Base-by-base conservation (phyloP, 345 rosid species). In the Trapa bicornis region DNA sequence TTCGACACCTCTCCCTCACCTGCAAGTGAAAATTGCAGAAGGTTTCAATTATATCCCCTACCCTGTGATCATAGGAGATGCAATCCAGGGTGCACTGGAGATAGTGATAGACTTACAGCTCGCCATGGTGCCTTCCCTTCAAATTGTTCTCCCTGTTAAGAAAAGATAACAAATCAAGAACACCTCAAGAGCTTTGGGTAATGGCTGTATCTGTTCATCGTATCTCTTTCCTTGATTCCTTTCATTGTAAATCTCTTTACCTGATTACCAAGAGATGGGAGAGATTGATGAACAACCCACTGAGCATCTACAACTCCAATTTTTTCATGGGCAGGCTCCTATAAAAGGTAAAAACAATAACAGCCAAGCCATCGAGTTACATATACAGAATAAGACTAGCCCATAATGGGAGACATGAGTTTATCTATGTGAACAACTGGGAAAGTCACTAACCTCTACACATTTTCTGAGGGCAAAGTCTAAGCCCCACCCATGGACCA, bases 401-500 rank as follows among this genome's bases (percentile, higher is more conserved):
- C 16, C 17, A 15, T n/a, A 42, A 65, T 16, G 29, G 29, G 29
- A 22, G 29, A 17, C 14, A 65, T 6, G 7, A n/a, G 8, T 43
- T 65, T 38, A 9, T 9, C 29, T 64, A 17, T 2, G 22, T 1
- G 52, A 12, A 39, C n/a, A 37, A 62, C 66, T 36, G 32, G 29
- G 62, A 22, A 39, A 61, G 71, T 37, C 43, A 61, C 76, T 43
- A 67, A 87, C 99, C 89, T 95, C 96, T 12, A 82, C 88, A 70
- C 99, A 91, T 78, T 81, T 91, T 75, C 98, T 81, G 42, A 95
- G 84, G 54, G 96, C 87, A 68, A 95, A 86, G 74, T 95, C 99
- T 35, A 95, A 92, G 13, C 99, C 99, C 99, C 99, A 95, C 47
- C 99, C 99, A 42, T 95, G 99, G 54, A 95, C 94, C 77, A 95